Base-by-base conservation (phyloP, 2,329 filamentous ascomycete genomes). In the Pezicula radicicola region DNA sequence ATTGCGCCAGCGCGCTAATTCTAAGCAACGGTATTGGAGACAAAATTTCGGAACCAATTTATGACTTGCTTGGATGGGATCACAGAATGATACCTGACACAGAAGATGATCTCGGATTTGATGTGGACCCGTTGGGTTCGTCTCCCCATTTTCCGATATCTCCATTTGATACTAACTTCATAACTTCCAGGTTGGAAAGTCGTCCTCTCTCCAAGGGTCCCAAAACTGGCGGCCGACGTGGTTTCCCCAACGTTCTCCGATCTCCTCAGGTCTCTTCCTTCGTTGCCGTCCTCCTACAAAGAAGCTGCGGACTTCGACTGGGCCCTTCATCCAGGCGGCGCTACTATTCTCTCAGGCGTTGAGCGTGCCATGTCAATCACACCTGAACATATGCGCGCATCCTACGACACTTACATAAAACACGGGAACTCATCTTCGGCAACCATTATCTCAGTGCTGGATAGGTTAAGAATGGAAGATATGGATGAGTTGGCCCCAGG, bases 301-400 rank as follows among this genome's bases (percentile, higher is more conserved):
- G 57, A 65, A 0, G 72, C 84, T 0, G 65, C 73, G 0, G 80
- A 86, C 53, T 88, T 87, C 57, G 86, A 89, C 70, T 89, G 86
- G 86, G 86, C 85, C 1, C 78, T 89, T 63, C 86, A 89, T 59
- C 86, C 86, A 0, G 86, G 86, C 4, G 86, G 86, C 16, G 75
- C 82, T 1, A 83, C 84, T 1, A 87, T 89, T 40, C 71, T 89
- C 2, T 76, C 81, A 0, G 83, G 84, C 0, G 81, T 85, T 1
- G 80, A 88, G 64, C 71, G 71, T 40, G 74, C 72, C 1, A 75
- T 89, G 72, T 65, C 69, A 6, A 76, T 89, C 44, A 75, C 74
- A 0, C 70, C 83, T 0, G 80, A 86, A 59, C 84, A 88, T 58
- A 82, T 89, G 72, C 76, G 84, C 45, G 84, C 85, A n/a, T 85